These are phyloP conservation scores for Paramecium octaurelia DNA, from an alignment of 73 alveolate species.

Conservation along the genomic window DNA sequence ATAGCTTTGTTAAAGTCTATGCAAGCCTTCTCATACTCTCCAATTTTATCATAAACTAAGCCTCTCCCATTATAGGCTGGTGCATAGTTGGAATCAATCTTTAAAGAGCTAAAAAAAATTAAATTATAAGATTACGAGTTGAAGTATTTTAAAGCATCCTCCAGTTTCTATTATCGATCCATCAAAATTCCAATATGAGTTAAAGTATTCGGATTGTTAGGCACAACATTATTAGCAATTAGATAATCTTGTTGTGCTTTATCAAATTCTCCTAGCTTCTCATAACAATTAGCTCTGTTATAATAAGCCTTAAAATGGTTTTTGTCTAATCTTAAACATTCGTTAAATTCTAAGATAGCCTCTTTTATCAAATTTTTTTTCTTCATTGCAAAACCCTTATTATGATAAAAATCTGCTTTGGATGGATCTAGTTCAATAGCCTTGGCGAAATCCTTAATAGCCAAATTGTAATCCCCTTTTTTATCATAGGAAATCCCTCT, in stretches of 20 bases:
- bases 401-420: slow-evolving; percentile 97
- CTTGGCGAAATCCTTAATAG: slow-evolving; percentile 89
- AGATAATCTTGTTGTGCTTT: slow-evolving; percentile 93
- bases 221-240: slow-evolving; percentile 76
- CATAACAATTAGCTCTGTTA: slow-evolving; percentile 97
- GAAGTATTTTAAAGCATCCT: slow-evolving; percentile 90
- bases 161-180: slow-evolving; percentile 86
- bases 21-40: slow-evolving; percentile 93
- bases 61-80: slow-evolving; percentile 98
- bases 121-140: slow-evolving; percentile 56
- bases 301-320: slow-evolving; percentile 93
- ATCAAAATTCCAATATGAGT: slow-evolving; percentile 92
- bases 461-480: slow-evolving; percentile 90
- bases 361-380: slow-evolving; percentile 84
- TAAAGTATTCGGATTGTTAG: slow-evolving; percentile 84
- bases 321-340: slow-evolving; percentile 84
- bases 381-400: slow-evolving; percentile 95
- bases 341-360: slow-evolving; percentile 92
- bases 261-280: slow-evolving; percentile 83
- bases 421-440: slow-evolving; percentile 93
- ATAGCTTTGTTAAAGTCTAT: slow-evolving; percentile 90
- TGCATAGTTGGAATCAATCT: slow-evolving; percentile 86
- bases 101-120: slow-evolving; percentile 65
- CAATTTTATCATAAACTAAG: slow-evolving; percentile 90
- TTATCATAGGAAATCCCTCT: slow-evolving; percentile 95